These are phyloP conservation scores for Canavalia gladiata DNA, from an alignment of 306 rosid genomes.

Conservation along the genomic window DNA sequence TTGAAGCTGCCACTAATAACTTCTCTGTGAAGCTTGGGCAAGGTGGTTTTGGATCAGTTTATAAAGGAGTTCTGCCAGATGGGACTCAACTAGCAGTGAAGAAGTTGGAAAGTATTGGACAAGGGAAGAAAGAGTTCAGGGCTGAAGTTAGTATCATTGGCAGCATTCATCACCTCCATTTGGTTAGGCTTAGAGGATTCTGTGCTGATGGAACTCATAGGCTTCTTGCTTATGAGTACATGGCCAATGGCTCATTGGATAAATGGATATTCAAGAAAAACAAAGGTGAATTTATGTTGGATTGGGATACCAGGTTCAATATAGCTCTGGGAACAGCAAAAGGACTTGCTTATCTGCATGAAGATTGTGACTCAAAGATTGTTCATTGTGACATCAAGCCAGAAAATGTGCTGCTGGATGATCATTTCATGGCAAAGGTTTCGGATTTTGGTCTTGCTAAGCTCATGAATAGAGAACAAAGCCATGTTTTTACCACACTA, in stretches of 20 bases:
- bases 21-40: slow-evolving; percentile 87
- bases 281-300: slow-evolving; percentile 60
- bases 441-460: slow-evolving; percentile 93
- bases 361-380: slow-evolving; percentile 89
- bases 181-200: slow-evolving; percentile 84
- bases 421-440: slow-evolving; percentile 77
- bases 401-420: slow-evolving; percentile 90
- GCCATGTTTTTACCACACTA: slow-evolving; percentile 89
- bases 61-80: slow-evolving; percentile 75
- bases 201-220: slow-evolving; percentile 86
- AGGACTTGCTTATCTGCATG: slow-evolving; percentile 90
- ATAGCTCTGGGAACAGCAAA: slow-evolving; percentile 94
- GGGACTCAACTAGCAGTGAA: slow-evolving; percentile 90
- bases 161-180: slow-evolving; percentile 89
- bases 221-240: slow-evolving; percentile 86
- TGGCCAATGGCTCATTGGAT: slow-evolving; percentile 90
- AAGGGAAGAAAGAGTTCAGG: slow-evolving; percentile 94
- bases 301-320: slow-evolving; percentile 81
- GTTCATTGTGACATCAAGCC: slow-evolving; percentile 96
- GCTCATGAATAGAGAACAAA: slow-evolving; percentile 88
- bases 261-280: slow-evolving; percentile 84
- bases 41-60: slow-evolving; percentile 95
- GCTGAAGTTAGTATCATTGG: slow-evolving; percentile 98
- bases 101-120: slow-evolving; percentile 87
- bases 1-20: slow-evolving; percentile 79